phyloP scores from a whole-genome alignment of 1,284 basidiomycete genomes.

The Caloboletus inedulis region DNA sequence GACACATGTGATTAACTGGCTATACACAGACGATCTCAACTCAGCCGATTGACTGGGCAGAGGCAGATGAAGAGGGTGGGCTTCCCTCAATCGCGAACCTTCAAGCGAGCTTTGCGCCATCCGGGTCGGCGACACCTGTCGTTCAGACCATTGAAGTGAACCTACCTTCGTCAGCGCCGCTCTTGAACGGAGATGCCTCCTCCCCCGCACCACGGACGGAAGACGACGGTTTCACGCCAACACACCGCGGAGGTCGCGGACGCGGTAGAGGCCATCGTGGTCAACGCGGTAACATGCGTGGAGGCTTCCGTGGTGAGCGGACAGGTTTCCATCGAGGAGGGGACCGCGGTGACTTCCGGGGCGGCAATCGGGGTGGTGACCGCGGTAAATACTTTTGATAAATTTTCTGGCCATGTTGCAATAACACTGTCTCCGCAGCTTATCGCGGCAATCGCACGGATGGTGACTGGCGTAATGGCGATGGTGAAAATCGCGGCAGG shows the following conservation, averaged over 20 bases:
- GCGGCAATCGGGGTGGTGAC: slow-evolving; percentile 42
- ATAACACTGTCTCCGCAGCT: slow-evolving; percentile 29
- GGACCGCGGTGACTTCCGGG: slow-evolving; percentile 37
- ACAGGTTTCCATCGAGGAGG: slow-evolving; percentile 38
- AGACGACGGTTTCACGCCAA: slow-evolving; percentile 62
- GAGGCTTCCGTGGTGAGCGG: slow-evolving; percentile 37
- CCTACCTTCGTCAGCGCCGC: slow-evolving; percentile 29
- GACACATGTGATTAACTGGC: slow-evolving; percentile 6
- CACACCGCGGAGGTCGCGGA: slow-evolving; percentile 41
- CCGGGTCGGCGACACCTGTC: slow-evolving; percentile 54
- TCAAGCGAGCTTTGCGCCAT: slow-evolving; percentile 49
- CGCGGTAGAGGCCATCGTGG: slow-evolving; percentile 43
- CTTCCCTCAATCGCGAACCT: slow-evolving; percentile 57
- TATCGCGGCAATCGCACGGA: slow-evolving; percentile 35
- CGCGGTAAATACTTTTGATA: slow-evolving; percentile 33
- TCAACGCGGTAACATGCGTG: slow-evolving; percentile 36
- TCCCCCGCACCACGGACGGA: slow-evolving; percentile 36
- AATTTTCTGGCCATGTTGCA: neutral
- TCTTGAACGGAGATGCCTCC: slow-evolving; percentile 28
- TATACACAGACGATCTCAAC: slow-evolving; percentile 19
- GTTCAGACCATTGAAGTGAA: slow-evolving; percentile 40
- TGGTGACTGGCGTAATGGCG: slow-evolving; percentile 40
- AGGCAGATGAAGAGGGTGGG: slow-evolving; percentile 50
- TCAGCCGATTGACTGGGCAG: slow-evolving; percentile 54
- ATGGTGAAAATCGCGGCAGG: slow-evolving; percentile 39